Evolutionary conservation across 345 rosid species (phyloP).

Genomic region (Reutealis trisperma): DNA sequence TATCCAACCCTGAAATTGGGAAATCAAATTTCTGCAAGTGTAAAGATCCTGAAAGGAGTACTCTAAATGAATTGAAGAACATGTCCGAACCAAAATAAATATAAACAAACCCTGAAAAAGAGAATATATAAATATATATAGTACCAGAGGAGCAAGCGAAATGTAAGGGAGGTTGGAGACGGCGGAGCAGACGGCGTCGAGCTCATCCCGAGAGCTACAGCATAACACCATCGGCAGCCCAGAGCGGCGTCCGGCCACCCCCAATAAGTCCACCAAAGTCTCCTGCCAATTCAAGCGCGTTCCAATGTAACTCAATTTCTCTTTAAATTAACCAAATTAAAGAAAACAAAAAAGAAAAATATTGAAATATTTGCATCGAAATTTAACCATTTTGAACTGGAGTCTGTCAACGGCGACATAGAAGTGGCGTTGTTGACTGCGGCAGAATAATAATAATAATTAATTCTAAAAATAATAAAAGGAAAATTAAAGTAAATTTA

Average conservation of each 20-base stretch:
- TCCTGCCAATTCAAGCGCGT: conserved; percentile 41
- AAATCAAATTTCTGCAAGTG: too few species aligned
- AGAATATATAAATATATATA: too few species aligned
- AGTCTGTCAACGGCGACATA: conserved; percentile 86
- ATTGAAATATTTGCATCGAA: background rate
- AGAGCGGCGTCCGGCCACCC: conserved; percentile 62
- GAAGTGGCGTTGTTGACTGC: conserved; percentile 73
- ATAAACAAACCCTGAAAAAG: too few species aligned
- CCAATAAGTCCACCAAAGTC: conserved; percentile 67
- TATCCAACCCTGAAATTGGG: background rate
- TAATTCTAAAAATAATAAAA: background rate
- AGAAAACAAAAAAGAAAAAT: background rate
- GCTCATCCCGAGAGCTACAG: conserved; percentile 93
- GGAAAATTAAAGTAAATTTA: too few species aligned
- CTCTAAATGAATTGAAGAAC: background rate
- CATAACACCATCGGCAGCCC: conserved; percentile 77
- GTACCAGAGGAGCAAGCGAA: conserved; percentile 66
- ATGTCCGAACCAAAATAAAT: background rate
- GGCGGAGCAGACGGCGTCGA: conserved; percentile 77
- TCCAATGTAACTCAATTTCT: background rate
- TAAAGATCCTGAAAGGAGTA: background rate
- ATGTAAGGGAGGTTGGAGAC: conserved; percentile 76
- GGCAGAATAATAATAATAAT: background rate
- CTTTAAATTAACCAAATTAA: background rate
- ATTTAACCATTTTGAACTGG: conserved; percentile 77